These are phyloP conservation scores for Acidiella bohemica DNA, from an alignment of 495 filamentous ascomycete species.

Conservation along the genomic window DNA sequence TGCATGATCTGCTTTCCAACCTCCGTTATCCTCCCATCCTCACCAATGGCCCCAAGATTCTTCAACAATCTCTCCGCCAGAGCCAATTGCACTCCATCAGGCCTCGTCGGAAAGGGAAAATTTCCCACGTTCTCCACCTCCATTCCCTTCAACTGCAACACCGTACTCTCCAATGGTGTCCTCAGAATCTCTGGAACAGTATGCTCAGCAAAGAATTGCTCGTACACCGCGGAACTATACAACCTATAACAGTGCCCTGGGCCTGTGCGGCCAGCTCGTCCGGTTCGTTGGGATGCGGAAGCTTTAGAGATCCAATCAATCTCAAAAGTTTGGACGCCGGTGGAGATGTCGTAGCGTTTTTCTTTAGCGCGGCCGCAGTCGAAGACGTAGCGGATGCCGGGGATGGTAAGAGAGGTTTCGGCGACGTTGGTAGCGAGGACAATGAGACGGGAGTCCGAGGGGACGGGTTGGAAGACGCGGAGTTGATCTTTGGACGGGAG, in stretches of 20 bases:
- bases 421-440: constrained; percentile 95
- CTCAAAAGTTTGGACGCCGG: constrained; percentile 90
- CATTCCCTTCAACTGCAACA: constrained; percentile 93
- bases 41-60: constrained; percentile 36
- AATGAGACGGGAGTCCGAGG: constrained; percentile 71
- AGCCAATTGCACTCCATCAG: constrained; percentile 61
- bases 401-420: constrained; percentile 93
- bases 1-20: constrained; percentile 68
- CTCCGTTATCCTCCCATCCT: constrained; percentile 56
- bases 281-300: constrained; percentile 80
- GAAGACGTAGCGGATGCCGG: constrained; percentile 90
- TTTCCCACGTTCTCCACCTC: constrained; percentile 78
- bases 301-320: constrained; percentile 97
- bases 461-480: constrained; percentile 72
- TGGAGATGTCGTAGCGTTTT: constrained; percentile 66
- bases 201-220: constrained; percentile 77
- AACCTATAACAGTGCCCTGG: constrained; percentile 91
- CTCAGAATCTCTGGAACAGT: constrained; percentile 78
- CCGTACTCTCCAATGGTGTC: constrained; percentile 84
- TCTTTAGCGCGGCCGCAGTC: constrained; percentile 89
- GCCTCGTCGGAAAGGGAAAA: constrained; percentile 95
- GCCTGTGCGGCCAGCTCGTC: constrained; percentile 89
- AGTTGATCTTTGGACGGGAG: constrained; percentile 89
- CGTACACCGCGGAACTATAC: constrained; percentile 89
- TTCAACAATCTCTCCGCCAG: constrained; percentile 78